Conservation (phyloP, 1,139 yeast species). For the Zygosaccharomyces sapae region DNA sequence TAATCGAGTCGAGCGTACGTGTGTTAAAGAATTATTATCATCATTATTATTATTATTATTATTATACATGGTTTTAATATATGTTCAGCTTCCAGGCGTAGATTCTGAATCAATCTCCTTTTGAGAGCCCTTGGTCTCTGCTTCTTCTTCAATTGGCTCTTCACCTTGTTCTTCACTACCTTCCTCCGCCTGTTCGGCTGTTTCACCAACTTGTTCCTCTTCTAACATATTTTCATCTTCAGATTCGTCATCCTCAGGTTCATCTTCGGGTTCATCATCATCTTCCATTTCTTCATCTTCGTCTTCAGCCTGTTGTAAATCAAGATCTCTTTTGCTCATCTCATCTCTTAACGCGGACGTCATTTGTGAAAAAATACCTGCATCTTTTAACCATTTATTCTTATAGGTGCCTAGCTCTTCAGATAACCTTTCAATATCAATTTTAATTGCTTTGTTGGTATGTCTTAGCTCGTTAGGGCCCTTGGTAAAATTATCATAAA, state of each 20-base stretch:
- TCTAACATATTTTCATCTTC: slow-evolving; percentile 20
- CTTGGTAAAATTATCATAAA: slow-evolving; percentile 28
- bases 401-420: slow-evolving; percentile 26
- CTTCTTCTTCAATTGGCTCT: slow-evolving; percentile 8
- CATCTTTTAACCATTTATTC: slow-evolving; percentile 33
- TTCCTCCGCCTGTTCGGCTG: slow-evolving; percentile 14
- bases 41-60: not conserved
- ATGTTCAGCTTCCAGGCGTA: not conserved
- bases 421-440: slow-evolving; percentile 26
- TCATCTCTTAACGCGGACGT: slow-evolving; percentile 28
- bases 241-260: slow-evolving; percentile 15
- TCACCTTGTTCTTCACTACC: slow-evolving; percentile 9
- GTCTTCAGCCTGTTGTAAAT: slow-evolving; percentile 12
- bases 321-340: slow-evolving; percentile 21
- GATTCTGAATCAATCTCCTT: not conserved
- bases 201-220: slow-evolving; percentile 8
- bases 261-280: slow-evolving; percentile 13
- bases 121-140: not conserved
- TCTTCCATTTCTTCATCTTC: slow-evolving; percentile 17
- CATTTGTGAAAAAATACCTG: slow-evolving; percentile 29
- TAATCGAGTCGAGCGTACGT: slow-evolving; percentile 12
- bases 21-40: not conserved
- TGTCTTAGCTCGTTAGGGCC: slow-evolving; percentile 28
- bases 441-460: slow-evolving; percentile 27
- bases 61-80: not conserved